Conservation (phyloP, 1,284 basidiomycete species). For the Flammula alnicola region DNA sequence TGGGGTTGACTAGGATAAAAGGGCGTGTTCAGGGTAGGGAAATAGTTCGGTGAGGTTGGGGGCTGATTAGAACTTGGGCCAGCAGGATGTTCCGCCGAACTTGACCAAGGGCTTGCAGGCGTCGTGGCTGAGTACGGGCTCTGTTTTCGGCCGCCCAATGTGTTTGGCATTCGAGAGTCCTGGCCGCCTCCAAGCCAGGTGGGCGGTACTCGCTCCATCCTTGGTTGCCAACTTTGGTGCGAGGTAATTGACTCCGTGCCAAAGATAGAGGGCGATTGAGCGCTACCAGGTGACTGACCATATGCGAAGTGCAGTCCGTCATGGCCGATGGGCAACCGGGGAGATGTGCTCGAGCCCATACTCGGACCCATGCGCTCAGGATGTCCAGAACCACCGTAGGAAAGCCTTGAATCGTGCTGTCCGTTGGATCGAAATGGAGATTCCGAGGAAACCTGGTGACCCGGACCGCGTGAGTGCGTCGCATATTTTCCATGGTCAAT, state of each 20-base stretch:
- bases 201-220: conserved; percentile 19
- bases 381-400: conserved; percentile 22
- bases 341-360: conserved; percentile 20
- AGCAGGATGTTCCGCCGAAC: conserved; percentile 6
- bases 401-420: conserved; percentile 29
- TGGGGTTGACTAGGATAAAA: conserved; percentile 28
- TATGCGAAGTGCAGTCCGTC: conserved; percentile 26
- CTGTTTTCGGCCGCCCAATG: conserved; percentile 17
- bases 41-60: conserved; percentile 23
- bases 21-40: conserved; percentile 30
- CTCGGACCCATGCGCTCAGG: conserved; percentile 22
- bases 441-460: conserved; percentile 34
- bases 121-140: conserved; percentile 18
- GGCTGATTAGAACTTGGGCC: conserved; percentile 12
- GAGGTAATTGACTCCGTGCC: conserved; percentile 14
- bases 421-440: conserved; percentile 30
- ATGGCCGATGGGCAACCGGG: conserved; percentile 18
- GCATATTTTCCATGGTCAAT: conserved; percentile 33
- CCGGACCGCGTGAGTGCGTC: conserved; percentile 29
- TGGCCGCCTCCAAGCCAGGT: conserved; percentile 23
- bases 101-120: conserved; percentile 19
- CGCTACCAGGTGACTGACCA: conserved; percentile 23
- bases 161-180: conserved; percentile 19
- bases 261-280: conserved; percentile 24
- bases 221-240: conserved; percentile 23